Evolutionary conservation across 225 moss, liverwort and hornwort species (phyloP).

Genomic region (Rhytidiadelphus loreus): DNA sequence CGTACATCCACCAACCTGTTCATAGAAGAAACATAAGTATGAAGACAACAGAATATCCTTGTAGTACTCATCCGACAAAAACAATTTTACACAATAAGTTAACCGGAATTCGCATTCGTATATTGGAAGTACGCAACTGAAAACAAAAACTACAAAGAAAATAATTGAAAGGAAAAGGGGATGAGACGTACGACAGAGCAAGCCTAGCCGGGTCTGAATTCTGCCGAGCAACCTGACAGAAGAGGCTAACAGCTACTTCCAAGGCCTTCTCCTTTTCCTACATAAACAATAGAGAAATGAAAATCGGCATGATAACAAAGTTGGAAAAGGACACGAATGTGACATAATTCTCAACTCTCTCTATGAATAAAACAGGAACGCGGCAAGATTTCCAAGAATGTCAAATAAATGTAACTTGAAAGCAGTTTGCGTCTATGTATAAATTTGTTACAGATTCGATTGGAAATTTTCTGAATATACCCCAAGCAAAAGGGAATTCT

Average conservation of each 20-base stretch:
- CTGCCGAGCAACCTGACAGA: conserved; percentile 61
- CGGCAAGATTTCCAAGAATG: background rate
- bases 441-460: background rate
- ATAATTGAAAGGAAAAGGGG: background rate
- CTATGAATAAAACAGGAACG: background rate
- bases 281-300: background rate
- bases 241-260: conserved; percentile 67
- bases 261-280: conserved; percentile 85
- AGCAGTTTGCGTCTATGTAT: background rate
- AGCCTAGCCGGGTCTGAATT: conserved; percentile 52
- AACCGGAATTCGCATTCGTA: background rate
- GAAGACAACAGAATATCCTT: background rate
- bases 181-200: conserved; percentile 47
- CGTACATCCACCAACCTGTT: conserved; percentile 74
- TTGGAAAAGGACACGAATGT: background rate
- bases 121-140: background rate
- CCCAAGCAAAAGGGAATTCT: background rate
- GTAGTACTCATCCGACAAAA: background rate
- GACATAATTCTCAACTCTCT: background rate
- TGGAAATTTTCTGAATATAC: background rate
- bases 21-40: background rate
- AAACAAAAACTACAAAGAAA: background rate
- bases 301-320: background rate
- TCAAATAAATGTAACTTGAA: background rate
- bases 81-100: background rate